Conservation (phyloP, 805 yeast genomes). For the Schwanniomyces vanrijiae region DNA sequence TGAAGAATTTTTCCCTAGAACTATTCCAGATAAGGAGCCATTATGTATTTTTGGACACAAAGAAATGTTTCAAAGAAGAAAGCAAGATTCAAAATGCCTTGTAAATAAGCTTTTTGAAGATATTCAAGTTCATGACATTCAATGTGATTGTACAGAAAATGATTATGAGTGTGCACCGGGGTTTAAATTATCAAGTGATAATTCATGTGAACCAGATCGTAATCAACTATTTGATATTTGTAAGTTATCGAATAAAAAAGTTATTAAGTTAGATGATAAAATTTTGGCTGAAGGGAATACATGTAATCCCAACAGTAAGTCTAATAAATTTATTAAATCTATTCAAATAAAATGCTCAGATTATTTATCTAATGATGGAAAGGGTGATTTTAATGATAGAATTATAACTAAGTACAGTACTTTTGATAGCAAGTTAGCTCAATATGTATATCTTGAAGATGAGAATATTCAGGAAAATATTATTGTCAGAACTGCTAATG, state of each 20-base stretch:
- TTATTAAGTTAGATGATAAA: slow-evolving; percentile 37
- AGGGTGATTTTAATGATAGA: slow-evolving; percentile 11
- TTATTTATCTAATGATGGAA: slow-evolving; percentile 10
- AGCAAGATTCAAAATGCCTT: slow-evolving; percentile 62
- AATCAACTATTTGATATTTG: slow-evolving; percentile 24
- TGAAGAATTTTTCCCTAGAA: slow-evolving; percentile 63
- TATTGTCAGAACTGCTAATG: slow-evolving; percentile 54
- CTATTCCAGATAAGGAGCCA: slow-evolving; percentile 29
- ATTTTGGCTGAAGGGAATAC: slow-evolving; percentile 43
- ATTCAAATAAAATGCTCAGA: slow-evolving; percentile 38
- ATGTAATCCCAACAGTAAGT: slow-evolving; percentile 34
- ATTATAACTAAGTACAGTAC: slow-evolving; percentile 40
- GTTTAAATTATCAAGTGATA: slow-evolving; percentile 27
- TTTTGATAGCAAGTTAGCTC: slow-evolving; percentile 53
- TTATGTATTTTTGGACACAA: slow-evolving; percentile 69
- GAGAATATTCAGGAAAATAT: slow-evolving; percentile 40
- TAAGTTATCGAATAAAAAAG: slow-evolving; percentile 16
- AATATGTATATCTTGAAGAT: slow-evolving; percentile 60
- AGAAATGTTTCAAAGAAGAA: slow-evolving; percentile 64
- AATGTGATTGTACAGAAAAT: slow-evolving; percentile 60
- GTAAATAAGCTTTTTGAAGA: slow-evolving; percentile 49
- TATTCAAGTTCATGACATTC: slow-evolving; percentile 46
- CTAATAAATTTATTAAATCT: slow-evolving; percentile 24
- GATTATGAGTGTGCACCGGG: slow-evolving; percentile 75
- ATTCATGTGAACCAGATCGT: slow-evolving; percentile 47